Percentiles rank a stretch among this genome's conserved stretches.
Evolutionary conservation across 2,329 filamentous ascomycete species (phyloP).

Genomic region (Arachnopeziza araneosa): DNA sequence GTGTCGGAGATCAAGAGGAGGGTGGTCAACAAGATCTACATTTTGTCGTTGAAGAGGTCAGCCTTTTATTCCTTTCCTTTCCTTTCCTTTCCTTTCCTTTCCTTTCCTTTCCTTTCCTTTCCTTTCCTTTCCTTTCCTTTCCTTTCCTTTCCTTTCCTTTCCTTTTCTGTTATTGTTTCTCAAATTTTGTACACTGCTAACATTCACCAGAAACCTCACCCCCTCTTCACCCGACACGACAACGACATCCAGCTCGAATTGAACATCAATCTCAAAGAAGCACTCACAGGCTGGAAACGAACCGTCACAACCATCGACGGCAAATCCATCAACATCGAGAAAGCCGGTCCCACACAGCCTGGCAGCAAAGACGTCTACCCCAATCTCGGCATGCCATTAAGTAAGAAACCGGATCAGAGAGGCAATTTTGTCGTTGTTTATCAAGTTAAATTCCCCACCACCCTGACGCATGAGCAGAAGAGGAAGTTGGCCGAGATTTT

Average conservation of each 20-base stretch:
- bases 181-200: conserved; percentile 36
- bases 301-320: conserved; percentile 93
- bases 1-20: conserved; percentile 96
- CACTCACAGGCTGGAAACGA: conserved; percentile 86
- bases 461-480: conserved; percentile 73
- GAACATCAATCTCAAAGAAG: conserved; percentile 85
- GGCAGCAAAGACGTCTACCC: conserved; percentile 79
- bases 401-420: conserved; percentile 77
- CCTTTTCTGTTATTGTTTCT: neutral
- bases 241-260: conserved; percentile 79
- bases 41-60: conserved; percentile 90
- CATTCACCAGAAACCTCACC: conserved; percentile 69
- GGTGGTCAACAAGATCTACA: conserved; percentile 93
- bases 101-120: neutral
- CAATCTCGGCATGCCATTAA: conserved; percentile 85
- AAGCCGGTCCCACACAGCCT: conserved; percentile 78
- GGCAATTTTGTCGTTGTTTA: conserved; percentile 87
- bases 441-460: conserved; percentile 87
- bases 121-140: neutral
- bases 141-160: neutral
- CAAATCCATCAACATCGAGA: conserved; percentile 74
- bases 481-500: conserved; percentile 74
- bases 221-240: conserved; percentile 77
- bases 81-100: neutral
- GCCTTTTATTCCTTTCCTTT: conserved; percentile 28